phyloP scores from a whole-genome alignment of 352 stramenopile species.

The Pythium biforme region DNA sequence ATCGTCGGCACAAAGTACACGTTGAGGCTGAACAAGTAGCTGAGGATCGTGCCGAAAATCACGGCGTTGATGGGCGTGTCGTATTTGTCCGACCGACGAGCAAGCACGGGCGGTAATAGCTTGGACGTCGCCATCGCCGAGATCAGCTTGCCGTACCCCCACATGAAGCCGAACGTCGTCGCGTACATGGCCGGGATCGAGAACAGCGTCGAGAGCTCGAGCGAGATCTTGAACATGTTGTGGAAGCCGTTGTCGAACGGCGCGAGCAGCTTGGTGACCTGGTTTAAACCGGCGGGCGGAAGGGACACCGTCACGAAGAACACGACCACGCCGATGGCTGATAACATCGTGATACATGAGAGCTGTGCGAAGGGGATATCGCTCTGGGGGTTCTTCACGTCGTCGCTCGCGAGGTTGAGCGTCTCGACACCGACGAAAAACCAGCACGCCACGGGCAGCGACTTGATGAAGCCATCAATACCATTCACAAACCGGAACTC shows the following conservation, averaged over 20 bases:
- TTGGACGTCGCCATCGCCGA: slow-evolving; percentile 27
- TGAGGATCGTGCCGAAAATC: slow-evolving; percentile 22
- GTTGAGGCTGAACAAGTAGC: slow-evolving; percentile 28
- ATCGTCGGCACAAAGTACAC: slow-evolving; percentile 27
- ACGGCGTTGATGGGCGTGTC: slow-evolving; percentile 30
- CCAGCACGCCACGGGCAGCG: slow-evolving; percentile 26
- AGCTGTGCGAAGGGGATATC: slow-evolving; percentile 30
- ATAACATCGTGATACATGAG: slow-evolving; percentile 27
- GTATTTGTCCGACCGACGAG: slow-evolving; percentile 21
- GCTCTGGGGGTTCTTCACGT: slow-evolving; percentile 17
- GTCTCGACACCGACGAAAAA: slow-evolving; percentile 38
- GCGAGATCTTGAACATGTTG: slow-evolving; percentile 27
- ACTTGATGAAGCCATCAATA: slow-evolving; percentile 25
- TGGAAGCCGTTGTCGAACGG: slow-evolving; percentile 33
- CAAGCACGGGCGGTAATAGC: slow-evolving; percentile 23
- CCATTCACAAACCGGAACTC: slow-evolving; percentile 23
- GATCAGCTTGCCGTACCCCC: slow-evolving; percentile 31
- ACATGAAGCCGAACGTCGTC: slow-evolving; percentile 36
- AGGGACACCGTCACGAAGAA: slow-evolving; percentile 32
- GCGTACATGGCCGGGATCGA: slow-evolving; percentile 36
- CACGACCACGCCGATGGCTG: slow-evolving; percentile 14
- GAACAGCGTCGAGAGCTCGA: slow-evolving; percentile 25
- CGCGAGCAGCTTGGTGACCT: slow-evolving; percentile 25
- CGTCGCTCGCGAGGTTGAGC: slow-evolving; percentile 25
- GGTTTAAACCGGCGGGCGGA: slow-evolving; percentile 21